A percentile compares a stretch with the other conserved stretches of the same genome.
Conservation (phyloP, 257 asterid genomes). For the Solanum stenotomum region DNA sequence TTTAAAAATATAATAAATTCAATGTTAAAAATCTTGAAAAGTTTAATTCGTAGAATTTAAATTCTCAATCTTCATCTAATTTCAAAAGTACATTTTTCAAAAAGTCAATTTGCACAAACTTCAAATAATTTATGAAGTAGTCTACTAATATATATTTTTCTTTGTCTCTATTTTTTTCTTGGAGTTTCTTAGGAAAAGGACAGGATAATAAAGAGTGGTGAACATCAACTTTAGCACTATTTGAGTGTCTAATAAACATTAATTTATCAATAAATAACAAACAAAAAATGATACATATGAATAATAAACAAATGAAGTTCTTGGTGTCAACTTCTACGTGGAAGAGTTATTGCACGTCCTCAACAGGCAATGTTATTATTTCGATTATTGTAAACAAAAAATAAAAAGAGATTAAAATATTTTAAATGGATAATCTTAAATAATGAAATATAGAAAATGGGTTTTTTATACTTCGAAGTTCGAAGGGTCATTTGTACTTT, state of each 20-base stretch:
- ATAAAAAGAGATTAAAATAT: neutral
- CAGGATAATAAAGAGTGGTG: neutral
- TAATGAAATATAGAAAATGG: neutral
- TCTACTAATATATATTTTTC: neutral
- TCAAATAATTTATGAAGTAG: neutral
- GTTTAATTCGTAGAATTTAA: neutral
- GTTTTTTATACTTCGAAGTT: neutral
- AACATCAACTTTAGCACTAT: neutral
- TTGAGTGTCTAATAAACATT: neutral
- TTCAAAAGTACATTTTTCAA: neutral
- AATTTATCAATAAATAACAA: neutral
- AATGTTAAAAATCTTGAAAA: rapidly evolving
- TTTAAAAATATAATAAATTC: neutral
- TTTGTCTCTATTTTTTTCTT: neutral
- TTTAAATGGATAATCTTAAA: neutral
- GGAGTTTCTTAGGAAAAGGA: neutral
- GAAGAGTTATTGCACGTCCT: neutral
- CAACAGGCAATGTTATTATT: neutral
- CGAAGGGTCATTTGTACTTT: neutral
- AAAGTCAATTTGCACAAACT: neutral
- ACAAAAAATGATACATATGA: neutral
- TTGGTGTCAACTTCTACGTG: neutral
- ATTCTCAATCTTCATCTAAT: neutral
- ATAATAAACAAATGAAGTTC: neutral
- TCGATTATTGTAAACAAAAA: neutral